phyloP scores from a whole-genome alignment of 176 grass and related monocot genomes.

The Zizania latifolia region DNA sequence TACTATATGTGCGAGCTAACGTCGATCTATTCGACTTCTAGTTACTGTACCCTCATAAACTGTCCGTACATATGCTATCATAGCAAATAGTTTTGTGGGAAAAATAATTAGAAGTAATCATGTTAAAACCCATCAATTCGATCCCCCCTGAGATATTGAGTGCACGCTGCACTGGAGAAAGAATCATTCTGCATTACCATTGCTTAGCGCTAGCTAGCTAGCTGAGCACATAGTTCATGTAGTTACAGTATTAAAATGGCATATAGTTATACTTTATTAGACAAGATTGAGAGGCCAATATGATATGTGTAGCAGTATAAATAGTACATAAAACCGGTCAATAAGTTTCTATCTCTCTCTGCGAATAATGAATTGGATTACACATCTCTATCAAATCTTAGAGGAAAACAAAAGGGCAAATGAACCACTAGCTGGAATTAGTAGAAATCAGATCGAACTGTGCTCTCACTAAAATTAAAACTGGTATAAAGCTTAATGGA shows the following conservation, averaged over 20 bases:
- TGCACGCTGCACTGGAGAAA: constrained; percentile 43
- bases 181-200: constrained; percentile 37
- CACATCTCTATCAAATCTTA: constrained; percentile 31
- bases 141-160: constrained; percentile 25
- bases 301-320: neutral
- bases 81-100: constrained; percentile 23
- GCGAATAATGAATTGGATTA: constrained; percentile 32
- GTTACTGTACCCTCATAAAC: constrained; percentile 7
- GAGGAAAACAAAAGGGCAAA: neutral
- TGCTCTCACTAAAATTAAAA: neutral
- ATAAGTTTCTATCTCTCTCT: too few relatives aligned
- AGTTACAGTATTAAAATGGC: too few relatives aligned
- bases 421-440: constrained; percentile 14
- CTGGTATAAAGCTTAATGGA: neutral
- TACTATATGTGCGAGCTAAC: neutral
- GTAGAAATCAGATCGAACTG: too few relatives aligned
- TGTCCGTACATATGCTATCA: constrained; percentile 38
- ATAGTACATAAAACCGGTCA: too few relatives aligned
- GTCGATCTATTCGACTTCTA: constrained; percentile 16
- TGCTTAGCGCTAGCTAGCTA: constrained; percentile 23
- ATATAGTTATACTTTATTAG: neutral
- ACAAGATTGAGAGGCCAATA: neutral
- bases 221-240: neutral
- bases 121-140: constrained; percentile 33
- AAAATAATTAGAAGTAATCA: constrained; percentile 28